Conservation (phyloP, 345 rosid genomes). For the Cardamine resedifolia region DNA sequence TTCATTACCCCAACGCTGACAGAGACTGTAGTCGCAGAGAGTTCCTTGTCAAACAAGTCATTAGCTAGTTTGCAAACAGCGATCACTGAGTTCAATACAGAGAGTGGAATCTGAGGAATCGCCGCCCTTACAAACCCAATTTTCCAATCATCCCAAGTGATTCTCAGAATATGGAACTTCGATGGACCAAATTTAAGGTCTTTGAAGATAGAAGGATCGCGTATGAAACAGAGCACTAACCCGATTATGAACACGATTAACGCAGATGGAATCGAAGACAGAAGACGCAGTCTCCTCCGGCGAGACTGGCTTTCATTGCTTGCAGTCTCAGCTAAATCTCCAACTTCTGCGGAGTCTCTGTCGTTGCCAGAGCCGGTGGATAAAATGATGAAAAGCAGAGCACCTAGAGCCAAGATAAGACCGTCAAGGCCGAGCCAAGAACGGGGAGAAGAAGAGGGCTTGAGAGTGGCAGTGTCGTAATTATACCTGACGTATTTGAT, state of each 20-base stretch:
- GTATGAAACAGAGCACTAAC: conserved; percentile 55
- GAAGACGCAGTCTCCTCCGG: conserved; percentile 46
- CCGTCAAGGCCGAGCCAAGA: conserved; percentile 86
- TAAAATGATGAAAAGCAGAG: conserved; percentile 57
- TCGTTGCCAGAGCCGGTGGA: conserved; percentile 64
- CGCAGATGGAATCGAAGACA: conserved; percentile 71
- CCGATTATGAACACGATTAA: conserved; percentile 67
- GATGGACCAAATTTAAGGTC: conserved; percentile 73
- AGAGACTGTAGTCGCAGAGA: conserved; percentile 70
- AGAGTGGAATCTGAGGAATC: conserved; percentile 84
- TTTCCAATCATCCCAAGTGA: conserved; percentile 90
- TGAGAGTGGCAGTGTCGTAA: conserved; percentile 61
- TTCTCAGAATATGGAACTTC: conserved; percentile 47
- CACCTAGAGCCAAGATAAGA: conserved; percentile 56
- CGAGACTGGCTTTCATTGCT: conserved; percentile 6
- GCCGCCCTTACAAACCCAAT: conserved; percentile 76
- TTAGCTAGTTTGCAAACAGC: conserved; percentile 78
- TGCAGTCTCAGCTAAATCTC: neutral
- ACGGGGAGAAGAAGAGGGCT: conserved; percentile 60
- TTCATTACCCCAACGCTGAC: conserved; percentile 80
- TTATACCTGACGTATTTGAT: conserved; percentile 73
- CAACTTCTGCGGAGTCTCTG: neutral
- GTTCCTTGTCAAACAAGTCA: conserved; percentile 67
- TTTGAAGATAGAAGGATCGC: conserved; percentile 55
- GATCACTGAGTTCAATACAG: conserved; percentile 74